phyloP scores from a whole-genome alignment of 1,284 basidiomycete species.

The Meripilus lineatus region DNA sequence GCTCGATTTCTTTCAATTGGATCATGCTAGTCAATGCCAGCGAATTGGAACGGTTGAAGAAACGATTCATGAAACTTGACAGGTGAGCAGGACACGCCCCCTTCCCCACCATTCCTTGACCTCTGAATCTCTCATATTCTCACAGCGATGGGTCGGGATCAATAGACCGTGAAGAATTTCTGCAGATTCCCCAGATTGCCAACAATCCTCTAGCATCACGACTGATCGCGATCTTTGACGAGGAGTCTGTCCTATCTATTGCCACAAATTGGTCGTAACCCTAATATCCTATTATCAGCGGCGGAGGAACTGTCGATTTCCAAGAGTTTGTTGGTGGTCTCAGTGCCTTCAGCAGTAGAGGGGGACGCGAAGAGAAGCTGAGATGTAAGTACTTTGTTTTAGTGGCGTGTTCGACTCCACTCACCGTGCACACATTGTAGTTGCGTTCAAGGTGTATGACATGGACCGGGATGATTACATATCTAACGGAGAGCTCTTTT shows the following conservation, averaged over 20 bases:
- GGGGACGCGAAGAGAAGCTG: constrained; percentile 95
- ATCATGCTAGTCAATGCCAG: constrained; percentile 82
- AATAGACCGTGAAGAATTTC: constrained; percentile 97
- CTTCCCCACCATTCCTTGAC: no score
- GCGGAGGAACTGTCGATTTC: constrained; percentile 97
- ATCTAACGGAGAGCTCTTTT: constrained; percentile 97
- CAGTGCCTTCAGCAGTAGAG: constrained; percentile 95
- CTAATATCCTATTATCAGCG: constrained; percentile 43
- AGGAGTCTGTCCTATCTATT: constrained; percentile 67
- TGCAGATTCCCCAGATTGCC: constrained; percentile 98
- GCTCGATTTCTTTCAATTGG: no score
- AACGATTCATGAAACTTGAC: constrained; percentile 99
- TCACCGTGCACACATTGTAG: constrained; percentile 34
- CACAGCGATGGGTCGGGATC: constrained; percentile 90
- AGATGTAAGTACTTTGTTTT: constrained; percentile 62
- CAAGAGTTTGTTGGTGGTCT: constrained; percentile 98
- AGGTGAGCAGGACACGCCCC: constrained; percentile 41
- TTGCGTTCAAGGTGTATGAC: constrained; percentile 98
- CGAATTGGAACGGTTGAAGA: constrained; percentile 93
- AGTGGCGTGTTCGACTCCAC: not conserved
- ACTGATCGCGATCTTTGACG: constrained; percentile 99
- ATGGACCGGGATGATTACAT: constrained; percentile 97
- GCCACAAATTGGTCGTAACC: not conserved
- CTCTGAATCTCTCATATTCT: not conserved
- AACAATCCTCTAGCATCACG: constrained; percentile 95